A percentile compares a stretch with the other conserved stretches of the same genome.
Evolutionary conservation across 805 yeast species (phyloP).

Genomic region (Candida parachauliodes): DNA sequence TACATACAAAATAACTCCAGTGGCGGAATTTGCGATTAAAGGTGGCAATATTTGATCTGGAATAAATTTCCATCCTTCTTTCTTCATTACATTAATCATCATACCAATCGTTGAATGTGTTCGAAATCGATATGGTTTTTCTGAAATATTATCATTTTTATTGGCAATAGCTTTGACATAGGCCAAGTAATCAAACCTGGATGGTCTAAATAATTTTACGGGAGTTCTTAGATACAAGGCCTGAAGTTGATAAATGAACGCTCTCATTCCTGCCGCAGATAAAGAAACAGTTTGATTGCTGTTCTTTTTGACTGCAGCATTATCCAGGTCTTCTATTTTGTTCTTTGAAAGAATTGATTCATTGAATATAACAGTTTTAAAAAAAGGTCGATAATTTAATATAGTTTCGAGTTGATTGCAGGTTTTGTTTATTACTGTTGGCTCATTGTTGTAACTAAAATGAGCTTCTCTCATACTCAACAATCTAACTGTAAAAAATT

Average conservation of each 20-base stretch:
- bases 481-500: no score
- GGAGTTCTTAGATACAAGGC: slow-evolving; percentile 76
- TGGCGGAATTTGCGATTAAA: slow-evolving; percentile 79
- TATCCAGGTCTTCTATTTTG: no score
- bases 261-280: slow-evolving; percentile 82
- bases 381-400: no score
- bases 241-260: slow-evolving; percentile 73
- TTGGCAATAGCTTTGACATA: slow-evolving; percentile 52
- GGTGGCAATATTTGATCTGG: slow-evolving; percentile 89
- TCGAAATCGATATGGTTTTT: slow-evolving; percentile 50
- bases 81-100: slow-evolving; percentile 62
- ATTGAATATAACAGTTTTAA: not conserved
- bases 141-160: slow-evolving; percentile 41
- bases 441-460: no score
- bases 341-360: no score
- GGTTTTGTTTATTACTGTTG: no score
- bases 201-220: slow-evolving; percentile 84
- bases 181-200: slow-evolving; percentile 82
- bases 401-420: no score
- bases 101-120: slow-evolving; percentile 82
- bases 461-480: no score
- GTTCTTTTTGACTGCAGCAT: no score
- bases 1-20: slow-evolving; percentile 82
- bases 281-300: slow-evolving; percentile 61
- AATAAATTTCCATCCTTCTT: slow-evolving; percentile 82